A percentile compares a stretch with the other conserved stretches of the same genome.
Evolutionary conservation across 768 basidiomycete species (phyloP).

Genomic region (Phanerochaete sordida): DNA sequence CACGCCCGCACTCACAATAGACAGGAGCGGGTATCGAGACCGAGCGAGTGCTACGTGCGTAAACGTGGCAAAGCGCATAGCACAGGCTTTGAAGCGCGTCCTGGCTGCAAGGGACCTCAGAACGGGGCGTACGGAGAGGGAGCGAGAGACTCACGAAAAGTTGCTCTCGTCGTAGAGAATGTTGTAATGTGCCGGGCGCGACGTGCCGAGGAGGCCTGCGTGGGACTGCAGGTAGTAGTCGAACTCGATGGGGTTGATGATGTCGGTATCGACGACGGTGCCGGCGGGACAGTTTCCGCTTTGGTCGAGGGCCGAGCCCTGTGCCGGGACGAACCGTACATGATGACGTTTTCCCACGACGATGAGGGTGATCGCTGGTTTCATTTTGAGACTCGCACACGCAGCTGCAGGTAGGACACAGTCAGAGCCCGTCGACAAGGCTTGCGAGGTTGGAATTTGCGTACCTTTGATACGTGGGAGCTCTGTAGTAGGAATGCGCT

Average conservation of each 20-base stretch:
- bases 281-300: slow-evolving; percentile 77
- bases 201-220: slow-evolving; percentile 74
- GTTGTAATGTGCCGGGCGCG: slow-evolving; percentile 60
- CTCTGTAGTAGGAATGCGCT: background rate
- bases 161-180: slow-evolving; percentile 52
- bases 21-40: slow-evolving; percentile 83
- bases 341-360: slow-evolving; percentile 81
- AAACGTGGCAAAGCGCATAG: slow-evolving; percentile 78
- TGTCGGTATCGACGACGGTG: slow-evolving; percentile 70
- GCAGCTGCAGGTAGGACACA: no score
- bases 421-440: no score
- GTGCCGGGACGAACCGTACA: slow-evolving; percentile 55
- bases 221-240: slow-evolving; percentile 82
- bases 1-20: slow-evolving; percentile 75
- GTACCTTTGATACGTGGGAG: slow-evolving; percentile 2
- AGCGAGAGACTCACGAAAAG: slow-evolving; percentile 44
- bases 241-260: slow-evolving; percentile 67
- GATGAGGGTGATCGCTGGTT: slow-evolving; percentile 68
- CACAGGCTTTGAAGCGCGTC: slow-evolving; percentile 68
- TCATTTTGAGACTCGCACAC: slow-evolving; percentile 48
- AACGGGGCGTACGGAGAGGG: background rate
- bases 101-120: slow-evolving; percentile 35
- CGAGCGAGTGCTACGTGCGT: slow-evolving; percentile 74
- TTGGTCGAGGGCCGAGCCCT: slow-evolving; percentile 42
- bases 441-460: background rate